Base-by-base conservation (phyloP, 2,329 filamentous ascomycete species). In the Aureobasidium sp. region DNA sequence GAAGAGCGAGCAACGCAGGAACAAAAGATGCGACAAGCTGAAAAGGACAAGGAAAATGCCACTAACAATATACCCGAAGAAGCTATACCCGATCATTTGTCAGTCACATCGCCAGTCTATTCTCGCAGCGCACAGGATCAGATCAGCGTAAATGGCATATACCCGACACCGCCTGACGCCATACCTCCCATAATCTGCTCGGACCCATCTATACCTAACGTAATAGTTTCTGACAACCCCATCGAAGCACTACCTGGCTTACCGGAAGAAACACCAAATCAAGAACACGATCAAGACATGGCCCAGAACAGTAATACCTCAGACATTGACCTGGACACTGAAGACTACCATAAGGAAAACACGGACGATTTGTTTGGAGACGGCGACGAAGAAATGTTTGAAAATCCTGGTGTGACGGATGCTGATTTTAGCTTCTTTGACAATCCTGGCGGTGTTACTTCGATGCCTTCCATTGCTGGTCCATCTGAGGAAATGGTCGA, bases 351-450 rank as follows among this genome's bases (percentile, higher is more conserved):
- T 63, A 65, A 62, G 65, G 42, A 82, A 82, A 23, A 77, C 41
- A 76, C 79, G 41, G 81, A 84, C 64, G 82, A 86, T 67, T 75
- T 89, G 8, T 88, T 89, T 69, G 86, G 81, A 23, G 87, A 89
- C 61, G 79, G 89, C 66, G 85, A 85, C 13, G 83, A 82, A 9
- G 87, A 90, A 66, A 83, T 87, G 67, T 90, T 90, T 73, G 85
- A 82, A n/a, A 83, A 86, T n/a, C 82, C 84, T 65, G 84, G 77
- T n/a, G 78, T 93, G n/a, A 91, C 87, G 1, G 90, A 94, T 67
- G 89, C 85, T 6, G 90, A 94, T 70, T 93, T 93, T 71, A 90
- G 84, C 70, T 93, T 92, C 72, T 93, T 93, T 67, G 89, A 93
- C 68, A 86, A 88, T 64, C 80, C 80, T 2, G 77, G 76, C 51